Conservation (phyloP, 2,329 filamentous ascomycete genomes). For the Aspergillus pseudoglaucus region DNA sequence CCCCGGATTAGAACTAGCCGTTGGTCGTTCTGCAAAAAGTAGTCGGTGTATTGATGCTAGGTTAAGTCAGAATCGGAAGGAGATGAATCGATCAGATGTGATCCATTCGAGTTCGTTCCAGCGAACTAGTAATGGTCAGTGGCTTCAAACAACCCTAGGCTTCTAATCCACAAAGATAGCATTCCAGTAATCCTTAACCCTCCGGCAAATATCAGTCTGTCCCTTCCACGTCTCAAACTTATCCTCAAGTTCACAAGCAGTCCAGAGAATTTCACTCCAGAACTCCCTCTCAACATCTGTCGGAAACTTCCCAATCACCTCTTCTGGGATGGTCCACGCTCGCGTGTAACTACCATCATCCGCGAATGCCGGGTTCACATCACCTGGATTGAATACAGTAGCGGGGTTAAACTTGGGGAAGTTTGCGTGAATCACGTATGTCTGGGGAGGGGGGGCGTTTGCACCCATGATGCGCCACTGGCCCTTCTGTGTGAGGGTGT, state of each 20-base stretch:
- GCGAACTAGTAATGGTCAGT: not conserved
- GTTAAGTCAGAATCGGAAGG: no score
- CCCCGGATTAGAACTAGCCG: no score
- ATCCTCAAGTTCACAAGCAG: conserved; percentile 32
- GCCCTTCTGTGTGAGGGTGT: conserved; percentile 17
- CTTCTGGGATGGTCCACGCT: conserved; percentile 25
- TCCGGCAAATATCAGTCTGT: conserved; percentile 26
- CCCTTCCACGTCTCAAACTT: conserved; percentile 27
- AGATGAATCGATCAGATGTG: no score
- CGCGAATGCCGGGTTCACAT: conserved; percentile 23
- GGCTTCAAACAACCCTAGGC: not conserved
- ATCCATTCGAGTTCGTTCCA: no score
- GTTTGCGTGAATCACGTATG: conserved; percentile 38
- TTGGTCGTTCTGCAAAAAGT: no score
- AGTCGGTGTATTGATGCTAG: no score
- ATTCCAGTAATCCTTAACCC: conserved; percentile 29
- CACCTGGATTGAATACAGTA: conserved; percentile 27
- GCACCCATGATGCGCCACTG: conserved; percentile 20
- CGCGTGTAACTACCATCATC: conserved; percentile 27
- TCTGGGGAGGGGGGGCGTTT: conserved; percentile 21
- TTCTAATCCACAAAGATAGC: conserved; percentile 21
- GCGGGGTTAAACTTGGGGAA: conserved; percentile 36
- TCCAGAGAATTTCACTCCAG: conserved; percentile 35
- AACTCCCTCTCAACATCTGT: conserved; percentile 32
- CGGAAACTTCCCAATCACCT: conserved; percentile 24